Evolutionary conservation across 371 early-diverging fungal genomes (phyloP).

Genomic region (Blyttiomyces sp.): DNA sequence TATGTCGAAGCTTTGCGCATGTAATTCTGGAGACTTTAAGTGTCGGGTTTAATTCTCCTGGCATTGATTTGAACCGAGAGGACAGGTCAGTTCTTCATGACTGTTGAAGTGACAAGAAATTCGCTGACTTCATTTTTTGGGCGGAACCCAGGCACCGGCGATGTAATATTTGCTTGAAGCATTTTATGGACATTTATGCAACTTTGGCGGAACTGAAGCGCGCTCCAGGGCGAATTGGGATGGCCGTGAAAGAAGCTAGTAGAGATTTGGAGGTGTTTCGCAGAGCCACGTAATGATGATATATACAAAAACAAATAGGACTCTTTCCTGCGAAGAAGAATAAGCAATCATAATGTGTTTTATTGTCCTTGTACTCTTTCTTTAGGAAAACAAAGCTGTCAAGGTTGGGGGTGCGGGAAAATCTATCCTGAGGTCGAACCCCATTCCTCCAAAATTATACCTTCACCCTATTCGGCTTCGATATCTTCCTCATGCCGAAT

Average conservation of each 20-base stretch:
- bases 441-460: no score
- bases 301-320: no score
- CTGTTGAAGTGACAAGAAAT: no score
- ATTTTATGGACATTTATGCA: constrained; percentile 19
- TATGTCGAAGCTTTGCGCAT: constrained; percentile 34
- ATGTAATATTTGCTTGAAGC: constrained; percentile 19
- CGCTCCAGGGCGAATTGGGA: constrained; percentile 35
- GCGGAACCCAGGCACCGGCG: neutral
- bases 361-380: no score
- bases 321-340: no score
- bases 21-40: constrained; percentile 29
- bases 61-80: constrained; percentile 35
- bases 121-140: neutral
- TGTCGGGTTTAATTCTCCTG: constrained; percentile 17
- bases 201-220: constrained; percentile 32
- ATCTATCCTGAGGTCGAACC: no score
- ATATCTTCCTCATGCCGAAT: no score
- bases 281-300: neutral
- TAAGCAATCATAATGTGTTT: no score
- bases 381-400: no score
- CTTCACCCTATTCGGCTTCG: no score
- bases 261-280: constrained; percentile 28
- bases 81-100: constrained; percentile 22
- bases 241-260: constrained; percentile 28
- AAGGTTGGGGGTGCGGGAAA: no score